Base-by-base conservation (phyloP, 352 stramenopile genomes). In the Phytophthora fragariaefolia region DNA sequence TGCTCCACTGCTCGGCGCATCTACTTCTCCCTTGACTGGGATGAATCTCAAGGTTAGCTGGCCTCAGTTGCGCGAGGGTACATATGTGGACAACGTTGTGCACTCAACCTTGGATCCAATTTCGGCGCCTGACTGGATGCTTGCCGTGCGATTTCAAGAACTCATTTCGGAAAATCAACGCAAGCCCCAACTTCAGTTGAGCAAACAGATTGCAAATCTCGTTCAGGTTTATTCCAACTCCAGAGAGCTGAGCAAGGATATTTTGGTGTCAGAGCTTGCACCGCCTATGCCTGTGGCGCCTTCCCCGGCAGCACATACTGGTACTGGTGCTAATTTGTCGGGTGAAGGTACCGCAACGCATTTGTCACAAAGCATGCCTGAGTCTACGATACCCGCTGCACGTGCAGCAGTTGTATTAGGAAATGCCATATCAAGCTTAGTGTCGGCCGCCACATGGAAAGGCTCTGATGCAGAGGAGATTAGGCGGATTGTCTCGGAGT, bases 51-150 rank as follows among this genome's bases (percentile, higher is more conserved):
- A 75, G 2, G 73, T 80, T 4, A 79, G 80, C 22, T 95, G 87
- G 87, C 79, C 82, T 0, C 85, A 85, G 32, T 61, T 95, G 28
- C 74, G 83, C 32, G 87, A 95, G 78, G 87, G 87, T 6, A 86
- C 82, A 6, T 95, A 91, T 40, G 87, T 95, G 4, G 87, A 95
- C 66, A 95, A 95, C 58, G 83, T 82, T 2, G 87, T 95, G 23
- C 87, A 95, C 47, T 93, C 87, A 40, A 93, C 85, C 1, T 61
- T 95, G 32, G 79, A 93, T 49, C 80, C 85, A 1, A 76, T 66
- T 20, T 83, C 76, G 6, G 87, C 87, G 6, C 85, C 85, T 15
- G 63, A 88, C 17, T 94, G 86, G 86, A 80, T 82, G 64, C 30
- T 94, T 4, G 69, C 69, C 5, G 79, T 79, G 20, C 72, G 65